Percentiles rank a stretch among this genome's conserved stretches.
These are phyloP conservation scores for Diaporthe capsici DNA, from an alignment of 2,329 filamentous ascomycete genomes.

Conservation along the genomic window DNA sequence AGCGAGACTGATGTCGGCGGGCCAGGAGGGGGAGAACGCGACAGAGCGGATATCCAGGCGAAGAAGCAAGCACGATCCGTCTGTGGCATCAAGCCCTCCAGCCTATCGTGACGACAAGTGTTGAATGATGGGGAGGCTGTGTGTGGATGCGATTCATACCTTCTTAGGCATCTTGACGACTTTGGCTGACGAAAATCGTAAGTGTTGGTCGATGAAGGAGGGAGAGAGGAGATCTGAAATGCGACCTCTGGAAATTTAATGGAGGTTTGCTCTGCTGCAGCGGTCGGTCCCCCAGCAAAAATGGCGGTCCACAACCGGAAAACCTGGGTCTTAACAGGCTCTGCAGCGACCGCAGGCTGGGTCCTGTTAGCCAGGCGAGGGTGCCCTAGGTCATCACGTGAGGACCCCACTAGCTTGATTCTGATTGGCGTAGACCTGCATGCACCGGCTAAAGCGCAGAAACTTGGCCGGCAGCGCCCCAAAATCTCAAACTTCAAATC, in stretches of 20 bases:
- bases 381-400: conserved; percentile 23
- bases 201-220: conserved; percentile 43
- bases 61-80: not conserved
- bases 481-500: conserved; percentile 25
- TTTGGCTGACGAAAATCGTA: conserved; percentile 53
- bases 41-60: not conserved
- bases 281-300: not conserved
- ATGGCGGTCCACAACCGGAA: conserved; percentile 19
- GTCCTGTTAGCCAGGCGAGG: not conserved
- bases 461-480: not conserved
- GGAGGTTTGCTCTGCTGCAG: conserved; percentile 27
- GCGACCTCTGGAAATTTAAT: conserved; percentile 25
- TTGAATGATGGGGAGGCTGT: not conserved
- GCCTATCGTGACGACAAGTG: not conserved
- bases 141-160: conserved; percentile 56
- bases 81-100: not conserved
- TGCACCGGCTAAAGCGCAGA: not conserved
- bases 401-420: not conserved
- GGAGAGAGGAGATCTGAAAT: not conserved
- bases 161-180: conserved; percentile 80
- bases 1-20: not conserved
- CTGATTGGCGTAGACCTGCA: not conserved
- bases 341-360: not conserved
- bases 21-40: not conserved
- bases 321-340: not conserved